Conservation (phyloP, 495 filamentous ascomycete genomes). For the Tuber umbilicatum region DNA sequence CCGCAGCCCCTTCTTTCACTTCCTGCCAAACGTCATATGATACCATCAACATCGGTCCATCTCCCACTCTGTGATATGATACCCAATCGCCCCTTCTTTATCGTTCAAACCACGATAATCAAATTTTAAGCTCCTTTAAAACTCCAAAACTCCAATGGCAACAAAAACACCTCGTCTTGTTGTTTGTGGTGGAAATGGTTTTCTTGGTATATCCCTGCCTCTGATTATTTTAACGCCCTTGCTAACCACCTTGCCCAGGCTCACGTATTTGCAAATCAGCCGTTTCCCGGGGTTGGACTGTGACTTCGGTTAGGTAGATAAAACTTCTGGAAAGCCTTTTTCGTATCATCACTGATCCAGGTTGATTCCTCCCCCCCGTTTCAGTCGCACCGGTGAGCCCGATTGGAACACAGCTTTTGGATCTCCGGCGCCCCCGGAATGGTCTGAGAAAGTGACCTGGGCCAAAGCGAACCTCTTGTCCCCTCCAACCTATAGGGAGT, state of each 20-base stretch:
- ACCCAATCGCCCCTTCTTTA: not conserved
- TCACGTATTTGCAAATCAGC: conserved; percentile 88
- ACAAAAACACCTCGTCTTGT: conserved; percentile 51
- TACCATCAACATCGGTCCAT: not conserved
- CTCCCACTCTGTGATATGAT: not conserved
- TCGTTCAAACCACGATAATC: not conserved
- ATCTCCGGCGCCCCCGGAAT: conserved; percentile 63
- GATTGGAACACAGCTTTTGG: conserved; percentile 72
- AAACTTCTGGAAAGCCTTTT: not conserved
- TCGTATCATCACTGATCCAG: not conserved
- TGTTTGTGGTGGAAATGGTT: conserved; percentile 92
- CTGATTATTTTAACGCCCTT: conserved; percentile 17
- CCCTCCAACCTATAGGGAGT: conserved; percentile 65
- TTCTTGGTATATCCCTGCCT: conserved; percentile 55
- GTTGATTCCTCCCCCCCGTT: not conserved
- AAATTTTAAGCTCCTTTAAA: not conserved
- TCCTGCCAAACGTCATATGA: not conserved
- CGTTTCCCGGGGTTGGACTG: conserved; percentile 72
- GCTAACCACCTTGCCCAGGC: conserved; percentile 45
- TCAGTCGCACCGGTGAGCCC: conserved; percentile 80
- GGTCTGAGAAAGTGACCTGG: conserved; percentile 80
- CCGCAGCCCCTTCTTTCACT: not conserved
- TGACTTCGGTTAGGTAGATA: conserved; percentile 74
- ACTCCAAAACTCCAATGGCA: conserved; percentile 17
- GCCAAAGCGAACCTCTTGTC: conserved; percentile 77